A percentile compares a stretch with the other conserved stretches of the same genome.
Conservation (phyloP, 331 rosid genomes). For the Pyrus hybrid region DNA sequence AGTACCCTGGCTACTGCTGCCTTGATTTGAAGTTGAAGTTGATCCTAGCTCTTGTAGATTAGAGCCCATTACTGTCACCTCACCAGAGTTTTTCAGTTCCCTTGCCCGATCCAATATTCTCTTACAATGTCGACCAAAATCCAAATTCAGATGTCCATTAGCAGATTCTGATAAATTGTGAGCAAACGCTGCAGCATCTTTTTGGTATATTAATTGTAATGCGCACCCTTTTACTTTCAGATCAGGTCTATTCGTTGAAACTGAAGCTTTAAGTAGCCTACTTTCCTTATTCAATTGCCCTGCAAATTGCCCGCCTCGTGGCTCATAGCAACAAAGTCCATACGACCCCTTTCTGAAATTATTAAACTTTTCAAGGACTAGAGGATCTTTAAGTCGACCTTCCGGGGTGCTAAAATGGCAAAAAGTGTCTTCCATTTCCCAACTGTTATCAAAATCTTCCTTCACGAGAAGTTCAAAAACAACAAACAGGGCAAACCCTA, state of each 20-base stretch:
- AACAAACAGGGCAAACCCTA: slow-evolving; percentile 13
- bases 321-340: neutral
- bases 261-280: neutral
- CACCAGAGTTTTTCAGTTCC: neutral
- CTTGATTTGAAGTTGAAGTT: neutral
- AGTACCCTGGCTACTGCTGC: neutral
- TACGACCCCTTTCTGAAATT: neutral
- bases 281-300: neutral
- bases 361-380: neutral
- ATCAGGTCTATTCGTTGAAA: neutral
- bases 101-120: neutral
- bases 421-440: neutral
- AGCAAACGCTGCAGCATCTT: neutral
- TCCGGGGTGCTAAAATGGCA: neutral
- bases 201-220: neutral
- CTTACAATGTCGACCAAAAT: neutral
- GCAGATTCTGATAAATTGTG: neutral
- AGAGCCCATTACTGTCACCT: accelerated
- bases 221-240: neutral
- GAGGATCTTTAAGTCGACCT: neutral
- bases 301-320: neutral
- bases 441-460: neutral
- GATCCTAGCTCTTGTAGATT: neutral
- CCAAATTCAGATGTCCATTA: neutral
- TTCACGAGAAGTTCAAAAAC: neutral